A percentile compares a stretch with the other conserved stretches of the same genome.
Evolutionary conservation across 2,329 filamentous ascomycete genomes (phyloP).

Genomic region (Ophiostoma piceae): DNA sequence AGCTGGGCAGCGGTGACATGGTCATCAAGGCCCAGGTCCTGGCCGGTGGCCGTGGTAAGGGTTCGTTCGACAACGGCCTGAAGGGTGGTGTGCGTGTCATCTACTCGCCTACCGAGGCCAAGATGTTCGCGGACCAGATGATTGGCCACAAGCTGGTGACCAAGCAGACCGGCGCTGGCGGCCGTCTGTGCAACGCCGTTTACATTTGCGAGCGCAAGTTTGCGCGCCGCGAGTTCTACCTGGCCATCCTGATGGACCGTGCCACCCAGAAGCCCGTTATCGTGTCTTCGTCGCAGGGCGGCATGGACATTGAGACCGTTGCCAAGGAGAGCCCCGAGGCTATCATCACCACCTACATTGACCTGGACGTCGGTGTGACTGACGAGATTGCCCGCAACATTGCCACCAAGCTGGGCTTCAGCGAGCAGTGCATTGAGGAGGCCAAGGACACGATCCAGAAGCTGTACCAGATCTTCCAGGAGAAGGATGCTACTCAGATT

Average conservation of each 20-base stretch:
- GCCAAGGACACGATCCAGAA: constrained; percentile 97
- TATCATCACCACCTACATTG: constrained; percentile 87
- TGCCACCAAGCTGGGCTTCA: constrained; percentile 90
- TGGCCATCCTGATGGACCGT: constrained; percentile 97
- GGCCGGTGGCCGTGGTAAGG: constrained; percentile 95
- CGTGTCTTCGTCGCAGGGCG: constrained; percentile 94
- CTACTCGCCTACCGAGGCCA: constrained; percentile 93
- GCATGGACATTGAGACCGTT: constrained; percentile 98
- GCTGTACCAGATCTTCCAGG: constrained; percentile 97
- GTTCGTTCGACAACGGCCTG: constrained; percentile 94
- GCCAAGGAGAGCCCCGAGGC: constrained; percentile 96
- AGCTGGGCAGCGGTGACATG: constrained; percentile 91
- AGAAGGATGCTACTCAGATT: constrained; percentile 98
- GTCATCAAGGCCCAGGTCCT: constrained; percentile 99
- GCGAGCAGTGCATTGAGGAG: constrained; percentile 92
- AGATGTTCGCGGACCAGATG: constrained; percentile 99
- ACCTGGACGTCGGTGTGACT: constrained; percentile 92
- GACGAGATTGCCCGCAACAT: constrained; percentile 91
- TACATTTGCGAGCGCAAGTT: constrained; percentile 99
- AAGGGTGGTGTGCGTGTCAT: constrained; percentile 98
- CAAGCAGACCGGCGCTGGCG: constrained; percentile 93
- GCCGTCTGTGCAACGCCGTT: constrained; percentile 92
- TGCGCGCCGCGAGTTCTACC: constrained; percentile 96
- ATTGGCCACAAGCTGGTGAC: constrained; percentile 99
- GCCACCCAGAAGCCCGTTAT: constrained; percentile 86